phyloP scores from a whole-genome alignment of 805 yeast genomes.

The Candida caryicola region DNA sequence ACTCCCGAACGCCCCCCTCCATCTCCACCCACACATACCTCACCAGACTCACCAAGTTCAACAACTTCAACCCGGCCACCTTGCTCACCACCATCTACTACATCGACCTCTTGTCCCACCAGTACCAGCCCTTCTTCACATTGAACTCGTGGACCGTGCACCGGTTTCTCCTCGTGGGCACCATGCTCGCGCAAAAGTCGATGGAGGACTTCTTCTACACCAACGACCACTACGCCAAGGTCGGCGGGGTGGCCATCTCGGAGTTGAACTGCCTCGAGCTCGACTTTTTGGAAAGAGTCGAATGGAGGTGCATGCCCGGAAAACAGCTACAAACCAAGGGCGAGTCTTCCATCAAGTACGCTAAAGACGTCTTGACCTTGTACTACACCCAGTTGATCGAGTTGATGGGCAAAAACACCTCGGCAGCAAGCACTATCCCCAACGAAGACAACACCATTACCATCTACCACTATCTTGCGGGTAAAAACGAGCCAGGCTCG shows the following conservation, averaged over 20 bases:
- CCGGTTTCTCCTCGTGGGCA: constrained; percentile 83
- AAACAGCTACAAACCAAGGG: constrained; percentile 20
- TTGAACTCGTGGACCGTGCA: constrained; percentile 91
- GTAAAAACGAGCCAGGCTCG: not conserved
- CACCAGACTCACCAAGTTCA: constrained; percentile 74
- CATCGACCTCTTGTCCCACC: constrained; percentile 77
- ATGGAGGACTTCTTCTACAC: constrained; percentile 93
- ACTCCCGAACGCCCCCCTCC: constrained; percentile 87
- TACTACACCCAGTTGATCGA: constrained; percentile 40
- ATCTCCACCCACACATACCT: constrained; percentile 79
- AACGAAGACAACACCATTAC: constrained; percentile 2
- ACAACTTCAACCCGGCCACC: constrained; percentile 81
- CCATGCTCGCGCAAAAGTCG: constrained; percentile 87
- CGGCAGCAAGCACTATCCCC: constrained; percentile 4
- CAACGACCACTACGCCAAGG: constrained; percentile 89
- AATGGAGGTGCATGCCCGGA: constrained; percentile 55
- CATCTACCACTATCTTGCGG: not conserved
- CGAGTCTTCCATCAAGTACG: constrained; percentile 23
- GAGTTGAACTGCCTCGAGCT: constrained; percentile 86
- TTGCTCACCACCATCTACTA: constrained; percentile 82
- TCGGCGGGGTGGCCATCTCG: constrained; percentile 84
- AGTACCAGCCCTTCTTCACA: constrained; percentile 72
- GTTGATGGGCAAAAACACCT: constrained; percentile 38
- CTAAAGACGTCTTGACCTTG: constrained; percentile 38
- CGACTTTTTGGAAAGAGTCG: constrained; percentile 78